phyloP scores from a whole-genome alignment of 768 basidiomycete species.

The Crepidotus variabilis region DNA sequence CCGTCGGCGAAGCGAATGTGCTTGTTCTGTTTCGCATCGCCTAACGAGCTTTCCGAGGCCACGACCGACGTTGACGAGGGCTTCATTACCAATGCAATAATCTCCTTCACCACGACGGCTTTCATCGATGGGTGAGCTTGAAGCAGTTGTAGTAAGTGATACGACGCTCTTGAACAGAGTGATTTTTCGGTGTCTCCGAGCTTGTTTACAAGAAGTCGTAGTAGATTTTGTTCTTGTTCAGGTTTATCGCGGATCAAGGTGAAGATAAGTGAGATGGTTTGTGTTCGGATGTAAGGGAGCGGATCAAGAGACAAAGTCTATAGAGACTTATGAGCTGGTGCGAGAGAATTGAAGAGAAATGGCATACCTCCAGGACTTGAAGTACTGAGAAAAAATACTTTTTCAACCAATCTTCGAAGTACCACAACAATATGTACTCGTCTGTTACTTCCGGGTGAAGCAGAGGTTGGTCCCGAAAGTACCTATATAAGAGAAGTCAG shows the following conservation, averaged over 20 bases:
- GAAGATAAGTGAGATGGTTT: conserved; percentile 73
- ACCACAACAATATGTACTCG: conserved; percentile 74
- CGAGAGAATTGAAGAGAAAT: background rate
- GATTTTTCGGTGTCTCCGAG: conserved; percentile 88
- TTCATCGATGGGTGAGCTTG: conserved; percentile 96
- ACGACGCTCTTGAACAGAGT: conserved; percentile 85
- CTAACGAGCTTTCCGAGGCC: conserved; percentile 20
- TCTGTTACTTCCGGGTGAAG: conserved; percentile 62
- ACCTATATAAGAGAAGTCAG: conserved; percentile 42
- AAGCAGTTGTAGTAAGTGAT: conserved; percentile 84
- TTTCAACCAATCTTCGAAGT: conserved; percentile 97
- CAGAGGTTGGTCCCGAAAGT: conserved; percentile 87
- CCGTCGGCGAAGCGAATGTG: conserved; percentile 53
- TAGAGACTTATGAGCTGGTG: background rate
- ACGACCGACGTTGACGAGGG: conserved; percentile 39
- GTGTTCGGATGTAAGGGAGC: conserved; percentile 83
- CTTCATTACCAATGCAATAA: conserved; percentile 72
- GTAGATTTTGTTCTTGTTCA: conserved; percentile 96
- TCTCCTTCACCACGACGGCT: conserved; percentile 80
- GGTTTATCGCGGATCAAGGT: conserved; percentile 85
- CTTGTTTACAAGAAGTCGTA: conserved; percentile 91
- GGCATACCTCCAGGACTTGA: conserved; percentile 79
- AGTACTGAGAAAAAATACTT: conserved; percentile 93
- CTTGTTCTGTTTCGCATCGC: conserved; percentile 23
- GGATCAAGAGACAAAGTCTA: conserved; percentile 82